Percentiles rank a stretch among this genome's conserved stretches.
These are phyloP conservation scores for Ogataea kodamae DNA, from an alignment of 805 yeast species.

Conservation along the genomic window DNA sequence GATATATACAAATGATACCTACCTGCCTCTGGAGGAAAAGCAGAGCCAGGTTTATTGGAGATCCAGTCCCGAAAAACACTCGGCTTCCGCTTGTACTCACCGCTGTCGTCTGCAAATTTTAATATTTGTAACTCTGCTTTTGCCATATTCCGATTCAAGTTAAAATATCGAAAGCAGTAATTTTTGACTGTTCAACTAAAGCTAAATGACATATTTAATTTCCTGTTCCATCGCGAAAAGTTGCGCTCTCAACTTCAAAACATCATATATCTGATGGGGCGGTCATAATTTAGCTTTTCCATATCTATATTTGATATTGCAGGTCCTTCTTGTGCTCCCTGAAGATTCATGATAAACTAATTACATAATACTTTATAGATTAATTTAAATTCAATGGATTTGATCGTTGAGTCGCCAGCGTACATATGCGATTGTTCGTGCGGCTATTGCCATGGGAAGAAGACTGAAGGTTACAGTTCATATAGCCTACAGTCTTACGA, in stretches of 20 bases:
- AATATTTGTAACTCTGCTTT: constrained; percentile 43
- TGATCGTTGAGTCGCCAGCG: constrained; percentile 18
- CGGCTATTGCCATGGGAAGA: constrained; percentile 67
- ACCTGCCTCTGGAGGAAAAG: constrained; percentile 68
- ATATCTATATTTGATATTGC: no score
- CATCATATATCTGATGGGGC: no score
- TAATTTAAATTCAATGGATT: constrained; percentile 15
- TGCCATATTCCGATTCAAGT: no score
- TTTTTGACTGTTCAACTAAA: no score
- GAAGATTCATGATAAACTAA: no score
- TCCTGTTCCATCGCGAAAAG: no score
- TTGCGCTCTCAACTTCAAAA: no score
- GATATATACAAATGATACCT: constrained; percentile 88
- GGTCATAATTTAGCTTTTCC: no score
- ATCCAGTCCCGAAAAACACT: constrained; percentile 62
- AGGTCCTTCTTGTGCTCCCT: background rate
- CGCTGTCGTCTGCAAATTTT: constrained; percentile 49
- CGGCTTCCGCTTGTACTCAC: constrained; percentile 51
- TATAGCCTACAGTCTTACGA: constrained; percentile 37
- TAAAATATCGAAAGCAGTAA: no score
- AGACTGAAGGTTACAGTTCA: constrained; percentile 30
- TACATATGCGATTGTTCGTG: constrained; percentile 49
- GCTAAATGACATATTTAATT: no score
- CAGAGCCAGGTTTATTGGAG: constrained; percentile 52
- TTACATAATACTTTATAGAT: no score